Base-by-base conservation (phyloP, 2,329 filamentous ascomycete genomes). In the Penicillium sp. region DNA sequence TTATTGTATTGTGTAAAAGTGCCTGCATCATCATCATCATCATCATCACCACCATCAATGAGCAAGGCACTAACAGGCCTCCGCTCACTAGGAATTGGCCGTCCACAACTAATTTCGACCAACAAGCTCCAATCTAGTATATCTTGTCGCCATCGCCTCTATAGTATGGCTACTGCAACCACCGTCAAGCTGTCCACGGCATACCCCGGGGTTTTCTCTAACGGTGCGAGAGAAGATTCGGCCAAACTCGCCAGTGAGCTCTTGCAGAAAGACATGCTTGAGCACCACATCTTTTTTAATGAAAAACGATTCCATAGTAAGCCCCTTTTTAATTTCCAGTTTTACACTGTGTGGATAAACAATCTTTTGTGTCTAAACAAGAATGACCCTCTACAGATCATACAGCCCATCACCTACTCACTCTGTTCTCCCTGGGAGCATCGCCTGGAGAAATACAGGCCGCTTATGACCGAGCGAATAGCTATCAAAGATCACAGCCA, bases 281-380 rank as follows among this genome's bases (percentile, higher is more conserved):
- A 74, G 33, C 83, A 91, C 64, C 89, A 96, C 67, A 87, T 91
- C 57, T 95, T 87, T 74, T 96, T 91, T 79, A 95, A 94, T 60
- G 59, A 80, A 0, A 66, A 71, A 1, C 87, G 88, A 0, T 95
- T 88, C 61, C 92, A 97, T 66, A 90, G 74, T 76, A 59, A 35
- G 66, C 9, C 12, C 21, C 9, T n/a, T 48, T 3, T 12, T 14
- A 3, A 8, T 30, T 7, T 9, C n/a, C 12, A 2, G 23, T 2
- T 24, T 45, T 23, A n/a, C 12, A 47, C 33, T 9, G 1, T 26
- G 9, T 16, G 30, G 12, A 2, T 35, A 16, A 33, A 33, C 28
- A 33, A 5, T 24, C 43, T 18, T n/a, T 23, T 28, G 14, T n/a
- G 21, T 43, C 43, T 20, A 24, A 47, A 24, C 11, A 3, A 47